Conservation (phyloP, 129 eudicot species). For the Glebionis coronaria region DNA sequence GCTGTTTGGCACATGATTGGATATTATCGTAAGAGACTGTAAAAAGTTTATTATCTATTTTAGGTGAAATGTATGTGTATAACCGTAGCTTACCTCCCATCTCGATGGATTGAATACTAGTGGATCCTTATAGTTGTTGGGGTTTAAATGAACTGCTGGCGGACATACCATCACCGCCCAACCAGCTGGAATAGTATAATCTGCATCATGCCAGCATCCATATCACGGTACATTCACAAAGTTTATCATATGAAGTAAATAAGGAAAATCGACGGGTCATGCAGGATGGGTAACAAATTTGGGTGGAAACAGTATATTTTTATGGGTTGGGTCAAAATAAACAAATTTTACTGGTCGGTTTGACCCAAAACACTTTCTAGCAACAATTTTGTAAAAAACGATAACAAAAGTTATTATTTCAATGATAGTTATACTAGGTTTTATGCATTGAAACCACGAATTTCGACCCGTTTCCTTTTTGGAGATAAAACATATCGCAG, state of each 20-base stretch:
- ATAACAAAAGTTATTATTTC: not conserved
- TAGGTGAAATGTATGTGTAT: not conserved
- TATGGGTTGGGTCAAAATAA: no score
- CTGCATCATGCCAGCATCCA: slow-evolving; percentile 40
- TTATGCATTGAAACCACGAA: no score
- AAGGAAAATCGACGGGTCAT: not conserved
- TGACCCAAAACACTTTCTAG: no score
- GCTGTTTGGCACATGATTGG: slow-evolving; percentile 44
- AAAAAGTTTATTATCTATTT: not conserved
- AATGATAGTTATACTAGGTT: no score
- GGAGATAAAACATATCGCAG: no score
- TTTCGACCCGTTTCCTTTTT: no score
- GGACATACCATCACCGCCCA: slow-evolving; percentile 99
- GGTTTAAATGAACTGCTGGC: slow-evolving; percentile 88
- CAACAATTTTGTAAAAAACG: no score
- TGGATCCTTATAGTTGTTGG: slow-evolving; percentile 63
- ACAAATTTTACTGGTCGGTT: no score
- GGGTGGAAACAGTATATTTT: no score
- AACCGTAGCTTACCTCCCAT: slow-evolving; percentile 68
- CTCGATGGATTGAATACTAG: slow-evolving; percentile 86
- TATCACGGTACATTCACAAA: slow-evolving; percentile 23
- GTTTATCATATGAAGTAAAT: not conserved
- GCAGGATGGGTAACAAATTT: no score
- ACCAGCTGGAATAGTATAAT: slow-evolving; percentile 86
- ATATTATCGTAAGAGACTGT: not conserved